Percentiles rank a stretch among this genome's conserved stretches.
These are phyloP conservation scores for Albifimbria verrucaria DNA, from an alignment of 2,329 filamentous ascomycete genomes.

Conservation along the genomic window DNA sequence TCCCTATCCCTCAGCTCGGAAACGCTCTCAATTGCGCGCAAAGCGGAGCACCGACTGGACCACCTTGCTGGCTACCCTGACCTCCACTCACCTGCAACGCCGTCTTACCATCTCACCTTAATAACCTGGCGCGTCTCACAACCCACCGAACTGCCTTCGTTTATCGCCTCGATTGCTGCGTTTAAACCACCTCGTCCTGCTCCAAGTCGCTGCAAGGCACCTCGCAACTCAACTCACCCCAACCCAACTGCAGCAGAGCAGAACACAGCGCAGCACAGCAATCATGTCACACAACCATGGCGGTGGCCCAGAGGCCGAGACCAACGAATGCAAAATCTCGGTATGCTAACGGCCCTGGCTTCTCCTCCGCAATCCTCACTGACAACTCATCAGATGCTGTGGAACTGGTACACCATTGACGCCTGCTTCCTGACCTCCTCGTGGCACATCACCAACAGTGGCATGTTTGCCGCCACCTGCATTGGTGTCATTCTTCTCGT, in stretches of 20 bases:
- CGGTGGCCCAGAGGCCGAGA: slow-evolving; percentile 12
- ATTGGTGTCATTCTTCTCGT: slow-evolving; percentile 72
- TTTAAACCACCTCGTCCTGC: background rate
- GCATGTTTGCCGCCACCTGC: slow-evolving; percentile 76
- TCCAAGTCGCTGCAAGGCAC: background rate
- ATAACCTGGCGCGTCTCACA: too few relatives aligned
- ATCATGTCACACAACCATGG: slow-evolving; percentile 22
- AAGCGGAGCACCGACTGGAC: background rate
- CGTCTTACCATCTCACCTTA: background rate
- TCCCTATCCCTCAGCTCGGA: background rate
- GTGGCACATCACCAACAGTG: slow-evolving; percentile 69
- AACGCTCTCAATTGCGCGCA: slow-evolving; percentile 6
- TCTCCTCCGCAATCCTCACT: slow-evolving; percentile 4
- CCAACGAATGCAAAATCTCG: slow-evolving; percentile 27
- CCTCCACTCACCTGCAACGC: background rate
- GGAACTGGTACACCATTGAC: slow-evolving; percentile 74
- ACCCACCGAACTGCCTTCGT: background rate
- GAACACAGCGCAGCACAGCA: background rate
- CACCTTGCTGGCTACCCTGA: background rate
- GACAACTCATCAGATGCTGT: slow-evolving; percentile 61
- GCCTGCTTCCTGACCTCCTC: slow-evolving; percentile 66
- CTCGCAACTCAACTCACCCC: background rate
- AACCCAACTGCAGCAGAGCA: background rate
- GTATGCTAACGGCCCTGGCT: slow-evolving; percentile 14
- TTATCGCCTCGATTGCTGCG: background rate